Evolutionary conservation across 129 eudicot species (phyloP), one percentile per base, ranked within the genome.

Genomic region (Centrapalus pauciflorus): DNA sequence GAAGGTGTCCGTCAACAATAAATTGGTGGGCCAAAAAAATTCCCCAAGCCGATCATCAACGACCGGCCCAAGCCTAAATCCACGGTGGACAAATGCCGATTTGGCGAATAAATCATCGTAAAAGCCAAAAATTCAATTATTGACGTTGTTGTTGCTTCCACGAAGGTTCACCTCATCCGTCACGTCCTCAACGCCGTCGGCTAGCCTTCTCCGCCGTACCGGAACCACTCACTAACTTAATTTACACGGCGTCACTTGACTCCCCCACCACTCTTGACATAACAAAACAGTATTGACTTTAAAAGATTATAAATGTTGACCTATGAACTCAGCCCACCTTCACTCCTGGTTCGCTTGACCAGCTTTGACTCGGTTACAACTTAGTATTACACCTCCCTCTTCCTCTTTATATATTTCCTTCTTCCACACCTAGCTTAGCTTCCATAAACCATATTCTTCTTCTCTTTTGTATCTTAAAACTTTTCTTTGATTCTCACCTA

Each of bases 381-480:
- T n/a, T n/a, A n/a, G n/a, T n/a, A n/a, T n/a, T n/a, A 5, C 21
- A n/a, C 23, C 35, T 8, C 20, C 29, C 64, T 4, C 50, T 23
- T 16, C 1, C 20, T 34, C 52, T 72, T 64, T 83, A 72, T 38
- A 76, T 76, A 46, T 19, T 37, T 25, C 56, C 10, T 25, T 28
- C 55, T 9, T 61, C 16, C 61, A 32, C 43, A 38, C 30, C 71
- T 38, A 60, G n/a, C 61, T 62, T 69, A 25, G 50, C 20, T 70
- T 57, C 30, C 11, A 8, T 61, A 75, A 69, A 16, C 75, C 75
- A 80, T 69, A 70, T 70, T 70, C 55, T 70, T 58, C 25, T 66
- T 74, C 50, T 55, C 30, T 46, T 66, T 35, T 34, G 26, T 28
- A 55, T 0, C 64, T 35, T 27, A 52, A 37, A 25, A 33, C 34